Evolutionary conservation across 306 rosid genomes (phyloP).

Genomic region (Glycine tomentella): DNA sequence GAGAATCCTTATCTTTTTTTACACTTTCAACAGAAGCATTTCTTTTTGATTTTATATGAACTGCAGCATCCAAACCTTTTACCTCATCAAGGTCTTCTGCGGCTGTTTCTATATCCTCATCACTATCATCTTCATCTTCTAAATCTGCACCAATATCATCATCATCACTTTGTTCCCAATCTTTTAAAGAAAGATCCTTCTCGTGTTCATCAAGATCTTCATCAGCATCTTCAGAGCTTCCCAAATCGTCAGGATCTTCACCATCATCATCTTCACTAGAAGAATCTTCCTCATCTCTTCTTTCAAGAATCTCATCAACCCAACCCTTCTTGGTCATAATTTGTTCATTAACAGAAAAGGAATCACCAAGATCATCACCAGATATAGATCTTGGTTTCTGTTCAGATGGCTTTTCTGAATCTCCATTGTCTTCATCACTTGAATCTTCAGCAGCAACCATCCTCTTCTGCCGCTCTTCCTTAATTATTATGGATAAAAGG

Average conservation of each 20-base stretch:
- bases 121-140: conserved; percentile 52
- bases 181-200: conserved; percentile 64
- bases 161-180: conserved; percentile 98
- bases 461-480: conserved; percentile 92
- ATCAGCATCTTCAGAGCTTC: conserved; percentile 59
- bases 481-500: conserved; percentile 34
- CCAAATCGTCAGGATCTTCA: conserved; percentile 65
- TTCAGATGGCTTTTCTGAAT: conserved; percentile 58
- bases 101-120: conserved; percentile 39
- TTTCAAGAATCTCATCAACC: conserved; percentile 80
- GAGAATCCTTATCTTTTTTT: conserved; percentile 51
- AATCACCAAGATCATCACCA: conserved; percentile 97
- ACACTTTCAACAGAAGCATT: conserved; percentile 47
- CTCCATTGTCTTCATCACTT: conserved; percentile 77
- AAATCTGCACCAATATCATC: conserved; percentile 59
- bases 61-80: conserved; percentile 39
- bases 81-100: conserved; percentile 42
- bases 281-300: conserved; percentile 62
- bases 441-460: conserved; percentile 74
- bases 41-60: conserved; percentile 40
- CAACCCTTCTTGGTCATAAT: conserved; percentile 71
- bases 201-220: conserved; percentile 53
- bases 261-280: conserved; percentile 60
- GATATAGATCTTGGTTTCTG: conserved; percentile 67
- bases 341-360: conserved; percentile 72